Evolutionary conservation across 257 asterid species (phyloP), one percentile per base, ranked within the genome.

Genomic region (Solanum commersonii): DNA sequence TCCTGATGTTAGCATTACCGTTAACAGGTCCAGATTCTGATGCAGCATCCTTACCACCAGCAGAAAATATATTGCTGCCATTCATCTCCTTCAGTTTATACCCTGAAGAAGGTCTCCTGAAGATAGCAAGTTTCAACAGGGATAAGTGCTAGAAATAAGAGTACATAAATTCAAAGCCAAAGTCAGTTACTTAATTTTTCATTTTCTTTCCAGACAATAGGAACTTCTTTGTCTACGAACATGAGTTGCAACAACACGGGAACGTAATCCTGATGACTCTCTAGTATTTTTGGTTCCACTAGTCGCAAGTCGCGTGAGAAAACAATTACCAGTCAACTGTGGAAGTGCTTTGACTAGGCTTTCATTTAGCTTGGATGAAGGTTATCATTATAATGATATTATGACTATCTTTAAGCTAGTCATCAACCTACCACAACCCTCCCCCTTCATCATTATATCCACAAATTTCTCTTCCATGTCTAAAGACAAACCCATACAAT

Each of bases 71-170:
- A 88, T 93, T 92, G 96, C 98, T 95, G 70, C 99, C 99, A 44
- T 89, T 93, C 92, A 95, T 94, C 94, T 96, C 99, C 94, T 95
- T 96, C 87, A 95, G 34, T 86, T 95, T 95, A 83, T 93, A 95
- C 84, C 95, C 98, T 1, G 98, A 96, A 88, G 96, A 91, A 71
- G 95, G 96, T 92, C 94, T 95, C 95, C 99, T 95, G 92, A 86
- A 92, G 76, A 84, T 46, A 88, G 81, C 86, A 90, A 86, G 33
- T 83, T 72, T 33, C 83, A 86, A 20, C n/a, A 11, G 14, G 67
- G 40, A 15, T 78, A 40, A 78, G 63, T 42, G 6, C 56, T 13
- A 40, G 84, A 27, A 38, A n/a, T n/a, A 38, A 38, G 84, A 13
- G 63, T 40, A 40, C 14, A 77, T n/a, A 40, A 40, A 12, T 13